A percentile compares a stretch with the other conserved stretches of the same genome.
Conservation (phyloP, 169 alveolate genomes). For the Ichthyophthirius multifiliis region DNA sequence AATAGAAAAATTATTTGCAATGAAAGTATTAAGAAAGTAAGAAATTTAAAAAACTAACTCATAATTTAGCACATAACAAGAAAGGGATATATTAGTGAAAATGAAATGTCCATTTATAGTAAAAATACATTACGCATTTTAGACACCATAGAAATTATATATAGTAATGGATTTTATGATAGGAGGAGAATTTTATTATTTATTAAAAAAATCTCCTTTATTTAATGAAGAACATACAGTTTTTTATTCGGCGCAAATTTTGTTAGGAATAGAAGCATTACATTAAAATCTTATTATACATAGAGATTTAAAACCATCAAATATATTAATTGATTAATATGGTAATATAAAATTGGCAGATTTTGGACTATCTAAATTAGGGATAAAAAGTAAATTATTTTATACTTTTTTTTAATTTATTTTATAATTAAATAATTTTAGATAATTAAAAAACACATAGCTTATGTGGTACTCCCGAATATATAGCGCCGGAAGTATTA, state of each 20-base stretch:
- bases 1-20: conserved; percentile 50
- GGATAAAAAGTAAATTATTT: conserved; percentile 14
- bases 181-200: conserved; percentile 82
- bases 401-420: neutral
- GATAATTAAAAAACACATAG: conserved; percentile 66
- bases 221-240: conserved; percentile 34
- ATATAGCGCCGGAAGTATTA: conserved; percentile 74
- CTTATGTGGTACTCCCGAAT: conserved; percentile 80
- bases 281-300: conserved; percentile 36
- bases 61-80: conserved; percentile 51
- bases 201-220: conserved; percentile 24
- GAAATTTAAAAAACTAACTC: conserved; percentile 43
- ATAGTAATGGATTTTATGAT: conserved; percentile 76
- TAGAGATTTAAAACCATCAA: conserved; percentile 58
- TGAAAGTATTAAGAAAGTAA: conserved; percentile 63
- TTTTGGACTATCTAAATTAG: conserved; percentile 45
- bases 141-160: conserved; percentile 69
- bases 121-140: conserved; percentile 68
- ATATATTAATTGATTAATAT: conserved; percentile 30
- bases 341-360: conserved; percentile 48
- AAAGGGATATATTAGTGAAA: conserved; percentile 68
- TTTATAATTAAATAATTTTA: neutral
- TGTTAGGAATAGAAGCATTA: conserved; percentile 33
- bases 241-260: conserved; percentile 54
- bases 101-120: conserved; percentile 72